A percentile compares a stretch with the other conserved stretches of the same genome.
Conservation (phyloP, 257 asterid genomes). For the Gynochthodes officinalis region DNA sequence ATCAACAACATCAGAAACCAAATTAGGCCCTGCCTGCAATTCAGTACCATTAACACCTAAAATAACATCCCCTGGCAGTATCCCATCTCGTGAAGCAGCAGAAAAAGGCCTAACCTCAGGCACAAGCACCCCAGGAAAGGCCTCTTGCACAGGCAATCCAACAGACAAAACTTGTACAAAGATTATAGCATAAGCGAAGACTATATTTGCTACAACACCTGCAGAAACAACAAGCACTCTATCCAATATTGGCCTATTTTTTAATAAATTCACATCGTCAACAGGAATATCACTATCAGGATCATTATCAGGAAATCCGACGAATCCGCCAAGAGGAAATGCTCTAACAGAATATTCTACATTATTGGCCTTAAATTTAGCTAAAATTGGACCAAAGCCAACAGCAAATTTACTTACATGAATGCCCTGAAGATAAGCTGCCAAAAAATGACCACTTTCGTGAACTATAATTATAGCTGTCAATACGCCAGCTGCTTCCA, state of each 20-base stretch:
- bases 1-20: conserved; percentile 82
- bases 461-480: conserved; percentile 86
- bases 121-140: conserved; percentile 92
- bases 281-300: conserved; percentile 90
- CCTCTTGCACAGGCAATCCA: conserved; percentile 97
- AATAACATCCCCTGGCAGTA: conserved; percentile 84
- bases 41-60: conserved; percentile 63
- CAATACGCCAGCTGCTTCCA: conserved; percentile 76
- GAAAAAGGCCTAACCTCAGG: conserved; percentile 93
- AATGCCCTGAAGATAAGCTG: conserved; percentile 91
- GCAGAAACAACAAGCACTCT: conserved; percentile 89
- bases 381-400: conserved; percentile 95
- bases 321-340: conserved; percentile 96
- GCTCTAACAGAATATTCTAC: conserved; percentile 95
- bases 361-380: conserved; percentile 70
- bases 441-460: conserved; percentile 90
- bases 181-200: conserved; percentile 74
- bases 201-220: conserved; percentile 85
- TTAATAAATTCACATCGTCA: conserved; percentile 77
- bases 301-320: conserved; percentile 97
- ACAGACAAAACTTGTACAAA: conserved; percentile 71
- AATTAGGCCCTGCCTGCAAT: conserved; percentile 53
- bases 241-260: conserved; percentile 81
- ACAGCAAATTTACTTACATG: conserved; percentile 96
- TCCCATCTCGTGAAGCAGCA: conserved; percentile 82